phyloP scores from a whole-genome alignment of 2,329 filamentous ascomycete genomes.

The Xylogone sp. region DNA sequence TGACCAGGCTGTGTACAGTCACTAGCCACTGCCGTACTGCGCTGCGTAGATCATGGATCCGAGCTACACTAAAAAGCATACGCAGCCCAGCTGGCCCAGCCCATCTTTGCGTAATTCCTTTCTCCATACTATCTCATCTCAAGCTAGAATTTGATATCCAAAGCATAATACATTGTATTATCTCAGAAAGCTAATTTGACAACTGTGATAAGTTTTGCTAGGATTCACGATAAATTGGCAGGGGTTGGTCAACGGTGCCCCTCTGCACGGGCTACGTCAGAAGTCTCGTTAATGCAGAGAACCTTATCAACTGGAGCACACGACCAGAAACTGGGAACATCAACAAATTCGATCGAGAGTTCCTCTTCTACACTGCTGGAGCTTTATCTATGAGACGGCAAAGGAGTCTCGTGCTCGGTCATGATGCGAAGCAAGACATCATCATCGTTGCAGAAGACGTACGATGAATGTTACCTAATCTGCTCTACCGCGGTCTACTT shows the following conservation, averaged over 20 bases:
- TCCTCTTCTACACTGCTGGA: not conserved
- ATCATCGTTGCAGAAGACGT: constrained; percentile 88
- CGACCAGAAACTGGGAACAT: not conserved
- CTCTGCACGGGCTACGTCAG: not conserved
- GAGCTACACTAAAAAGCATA: not conserved
- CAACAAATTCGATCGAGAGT: not conserved
- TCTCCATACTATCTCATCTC: not conserved
- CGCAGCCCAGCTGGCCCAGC: not conserved
- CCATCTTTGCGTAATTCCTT: not conserved
- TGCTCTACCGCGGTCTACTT: constrained; percentile 97
- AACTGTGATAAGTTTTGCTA: too few relatives aligned
- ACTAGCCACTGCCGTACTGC: not conserved
- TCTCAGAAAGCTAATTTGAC: too few relatives aligned
- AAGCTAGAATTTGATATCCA: not conserved
- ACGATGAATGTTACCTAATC: constrained; percentile 92
- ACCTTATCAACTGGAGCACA: not conserved
- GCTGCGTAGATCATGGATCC: not conserved
- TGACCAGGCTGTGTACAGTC: not conserved
- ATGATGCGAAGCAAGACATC: constrained; percentile 55
- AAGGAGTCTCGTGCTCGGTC: constrained; percentile 9
- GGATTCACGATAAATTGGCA: too few relatives aligned
- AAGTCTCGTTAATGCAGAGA: not conserved
- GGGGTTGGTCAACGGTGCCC: not conserved
- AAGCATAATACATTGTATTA: too few relatives aligned
- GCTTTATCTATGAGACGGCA: constrained; percentile 2